Evolutionary conservation across 495 filamentous ascomycete species (phyloP).

Genomic region (Neurospora sp.): DNA sequence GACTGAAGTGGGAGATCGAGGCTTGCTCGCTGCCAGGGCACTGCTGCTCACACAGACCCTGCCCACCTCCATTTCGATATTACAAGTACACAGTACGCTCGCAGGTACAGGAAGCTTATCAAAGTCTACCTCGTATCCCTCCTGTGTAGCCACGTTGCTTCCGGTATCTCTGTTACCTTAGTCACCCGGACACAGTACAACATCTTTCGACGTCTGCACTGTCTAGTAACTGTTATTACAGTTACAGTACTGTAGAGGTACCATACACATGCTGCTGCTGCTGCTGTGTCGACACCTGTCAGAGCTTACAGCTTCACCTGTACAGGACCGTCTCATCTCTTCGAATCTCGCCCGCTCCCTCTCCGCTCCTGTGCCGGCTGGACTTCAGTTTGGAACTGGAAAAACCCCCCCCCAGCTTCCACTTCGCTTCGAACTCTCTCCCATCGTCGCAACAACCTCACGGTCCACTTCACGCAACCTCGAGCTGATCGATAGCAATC

Average conservation of each 20-base stretch:
- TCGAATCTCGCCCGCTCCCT: background rate
- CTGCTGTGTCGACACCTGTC: background rate
- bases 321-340: background rate
- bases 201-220: background rate
- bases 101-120: background rate
- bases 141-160: background rate
- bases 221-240: background rate
- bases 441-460: conserved; percentile 1
- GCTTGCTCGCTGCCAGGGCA: background rate
- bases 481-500: conserved; percentile 7
- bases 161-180: background rate
- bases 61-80: background rate
- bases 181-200: background rate
- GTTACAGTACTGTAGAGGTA: background rate
- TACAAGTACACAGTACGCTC: background rate
- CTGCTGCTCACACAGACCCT: background rate
- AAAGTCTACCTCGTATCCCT: background rate
- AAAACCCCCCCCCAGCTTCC: background rate
- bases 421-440: background rate
- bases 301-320: background rate
- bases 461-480: conserved; percentile 2
- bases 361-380: background rate
- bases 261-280: background rate
- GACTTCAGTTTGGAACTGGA: conserved; percentile 1
- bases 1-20: background rate